Base-by-base conservation (phyloP, 495 filamentous ascomycete species). In the Cercophora scortea region DNA sequence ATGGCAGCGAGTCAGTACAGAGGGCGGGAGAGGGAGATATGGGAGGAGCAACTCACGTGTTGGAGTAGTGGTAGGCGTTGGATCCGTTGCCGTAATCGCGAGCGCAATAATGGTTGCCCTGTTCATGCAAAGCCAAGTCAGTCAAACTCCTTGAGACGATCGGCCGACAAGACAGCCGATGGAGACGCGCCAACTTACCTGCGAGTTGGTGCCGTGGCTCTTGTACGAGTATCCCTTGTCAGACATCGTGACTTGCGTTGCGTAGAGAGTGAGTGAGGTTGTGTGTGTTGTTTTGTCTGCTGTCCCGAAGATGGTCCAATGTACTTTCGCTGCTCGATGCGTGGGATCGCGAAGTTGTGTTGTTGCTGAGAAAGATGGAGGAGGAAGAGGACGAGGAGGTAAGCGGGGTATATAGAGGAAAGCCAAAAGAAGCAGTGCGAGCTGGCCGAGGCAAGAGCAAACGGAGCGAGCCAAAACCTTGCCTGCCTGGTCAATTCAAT, bases 191-290 rank as follows among this genome's bases (percentile, higher is more conserved):
- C 7, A 18, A 42, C 49, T 59, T 59, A 71, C 69, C 54, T 59
- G 40, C 56, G 32, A 61, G 49, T 73, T 73, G 45, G 61, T 64
- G 54, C 72, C 73, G 34, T 45, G 54, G 54, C 65, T 57, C 50
- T 68, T 63, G 68, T 68, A 62, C 4, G 56, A 49, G 59, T 69
- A 76, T n/a, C 42, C 65, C 9, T 67, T 55, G 53, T 52, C 57
- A 45, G 49, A 44, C 42, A 51, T 52, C 34, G 45, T 49, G 58
- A 11, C 15, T 39, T 39, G 46, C 18, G 25, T 25, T 25, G 2
- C 5, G 25, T 25, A 25, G n/a, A 25, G 25, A 25, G n/a, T n/a
- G n/a, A 25, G 25, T 25, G 25, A 25, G 25, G 25, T 5, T 25
- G 25, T 25, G 25, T 25, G 2, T 25, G 2, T 5, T 25, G 25